phyloP scores from a whole-genome alignment of 1,284 basidiomycete genomes.

The Coniferiporia weirii region DNA sequence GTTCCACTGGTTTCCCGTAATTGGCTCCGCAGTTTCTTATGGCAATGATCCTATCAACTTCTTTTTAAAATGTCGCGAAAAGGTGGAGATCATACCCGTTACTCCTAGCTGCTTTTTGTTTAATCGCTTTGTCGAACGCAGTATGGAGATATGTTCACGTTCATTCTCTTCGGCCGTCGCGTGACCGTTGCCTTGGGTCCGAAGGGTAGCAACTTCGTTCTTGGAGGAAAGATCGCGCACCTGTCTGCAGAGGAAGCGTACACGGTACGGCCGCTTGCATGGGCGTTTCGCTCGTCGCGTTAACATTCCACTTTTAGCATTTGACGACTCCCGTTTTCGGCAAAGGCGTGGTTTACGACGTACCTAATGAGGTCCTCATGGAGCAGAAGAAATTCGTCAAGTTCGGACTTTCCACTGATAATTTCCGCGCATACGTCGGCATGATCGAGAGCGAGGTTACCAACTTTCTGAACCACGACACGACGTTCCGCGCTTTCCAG shows the following conservation, averaged over 20 bases:
- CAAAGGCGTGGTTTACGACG: conserved; percentile 96
- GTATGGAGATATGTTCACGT: conserved; percentile 86
- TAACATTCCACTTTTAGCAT: conserved; percentile 44
- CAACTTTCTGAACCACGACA: conserved; percentile 61
- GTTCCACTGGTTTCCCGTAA: conserved; percentile 73
- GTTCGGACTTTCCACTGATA: conserved; percentile 88
- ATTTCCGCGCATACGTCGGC: conserved; percentile 86
- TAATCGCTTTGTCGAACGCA: conserved; percentile 21
- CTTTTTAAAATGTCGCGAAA: conserved; percentile 71
- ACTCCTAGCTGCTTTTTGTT: neutral
- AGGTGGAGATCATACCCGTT: conserved; percentile 46
- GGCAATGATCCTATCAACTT: conserved; percentile 80
- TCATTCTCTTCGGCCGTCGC: conserved; percentile 82
- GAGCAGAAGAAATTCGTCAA: conserved; percentile 99
- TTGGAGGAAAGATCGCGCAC: conserved; percentile 89
- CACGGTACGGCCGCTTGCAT: conserved; percentile 48
- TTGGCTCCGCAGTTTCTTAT: conserved; percentile 73
- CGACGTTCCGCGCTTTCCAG: conserved; percentile 57
- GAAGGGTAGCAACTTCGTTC: conserved; percentile 91
- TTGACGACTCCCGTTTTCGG: conserved; percentile 93
- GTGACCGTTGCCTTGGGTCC: conserved; percentile 91
- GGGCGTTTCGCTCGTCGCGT: neutral
- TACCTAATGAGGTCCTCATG: conserved; percentile 96
- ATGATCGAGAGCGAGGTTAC: conserved; percentile 87
- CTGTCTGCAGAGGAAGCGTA: conserved; percentile 98